Evolutionary conservation across 2,329 filamentous ascomycete genomes (phyloP).

Genomic region (Exophiala oligosperma): DNA sequence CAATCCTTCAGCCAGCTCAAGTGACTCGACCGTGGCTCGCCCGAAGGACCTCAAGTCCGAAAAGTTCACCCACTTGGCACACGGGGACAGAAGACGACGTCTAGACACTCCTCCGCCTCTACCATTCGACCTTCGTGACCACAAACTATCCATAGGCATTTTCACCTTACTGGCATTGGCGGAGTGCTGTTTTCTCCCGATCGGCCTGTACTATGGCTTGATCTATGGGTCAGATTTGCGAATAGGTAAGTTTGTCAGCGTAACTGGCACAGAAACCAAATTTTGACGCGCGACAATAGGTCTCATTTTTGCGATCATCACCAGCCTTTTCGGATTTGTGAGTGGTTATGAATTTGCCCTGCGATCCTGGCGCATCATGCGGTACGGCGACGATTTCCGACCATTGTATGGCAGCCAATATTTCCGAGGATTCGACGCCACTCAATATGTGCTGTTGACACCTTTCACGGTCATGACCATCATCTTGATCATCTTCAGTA

Average conservation of each 20-base stretch:
- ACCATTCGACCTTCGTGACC: slow-evolving; percentile 23
- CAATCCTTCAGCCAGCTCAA: neutral
- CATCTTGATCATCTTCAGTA: slow-evolving; percentile 24
- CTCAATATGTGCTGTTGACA: slow-evolving; percentile 16
- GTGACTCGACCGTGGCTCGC: neutral
- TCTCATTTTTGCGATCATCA: slow-evolving; percentile 20
- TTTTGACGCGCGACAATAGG: slow-evolving; percentile 1
- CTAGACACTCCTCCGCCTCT: slow-evolving; percentile 17
- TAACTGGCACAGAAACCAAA: neutral
- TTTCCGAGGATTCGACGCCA: slow-evolving; percentile 23
- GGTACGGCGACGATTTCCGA: slow-evolving; percentile 20
- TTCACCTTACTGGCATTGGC: slow-evolving; percentile 21
- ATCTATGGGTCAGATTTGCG: slow-evolving; percentile 19
- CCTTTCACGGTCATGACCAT: slow-evolving; percentile 24
- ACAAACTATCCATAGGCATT: slow-evolving; percentile 20
- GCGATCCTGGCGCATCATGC: slow-evolving; percentile 21
- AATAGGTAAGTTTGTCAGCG: slow-evolving; percentile 12
- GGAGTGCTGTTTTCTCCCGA: slow-evolving; percentile 23
- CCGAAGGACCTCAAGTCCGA: neutral
- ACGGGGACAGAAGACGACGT: slow-evolving; percentile 2
- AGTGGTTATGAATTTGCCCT: slow-evolving; percentile 24
- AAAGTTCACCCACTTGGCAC: neutral
- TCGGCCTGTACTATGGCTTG: slow-evolving; percentile 24
- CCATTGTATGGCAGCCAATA: slow-evolving; percentile 16
- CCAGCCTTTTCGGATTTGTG: slow-evolving; percentile 21